Percentiles rank a stretch among this genome's conserved stretches.
These are phyloP conservation scores for Linnemannia exigua DNA, from an alignment of 192 early-diverging fungal species.

Conservation along the genomic window DNA sequence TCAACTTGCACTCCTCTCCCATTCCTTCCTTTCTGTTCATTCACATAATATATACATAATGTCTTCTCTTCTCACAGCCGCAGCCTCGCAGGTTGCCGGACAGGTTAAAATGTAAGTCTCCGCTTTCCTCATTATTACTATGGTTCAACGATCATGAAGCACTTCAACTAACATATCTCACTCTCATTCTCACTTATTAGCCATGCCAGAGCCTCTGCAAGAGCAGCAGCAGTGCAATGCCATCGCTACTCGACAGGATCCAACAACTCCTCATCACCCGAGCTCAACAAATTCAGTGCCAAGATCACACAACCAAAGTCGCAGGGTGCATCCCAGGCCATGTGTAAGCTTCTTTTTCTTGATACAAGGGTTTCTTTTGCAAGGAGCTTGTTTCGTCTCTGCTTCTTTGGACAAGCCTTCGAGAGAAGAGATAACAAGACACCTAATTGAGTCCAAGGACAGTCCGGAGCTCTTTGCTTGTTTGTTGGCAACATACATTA, in stretches of 20 bases:
- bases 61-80: constrained; percentile 49
- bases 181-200: background rate
- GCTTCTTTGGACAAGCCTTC: background rate
- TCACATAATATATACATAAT: constrained; percentile 16
- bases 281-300: constrained; percentile 87
- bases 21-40: constrained; percentile 3
- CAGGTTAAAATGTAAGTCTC: constrained; percentile 49
- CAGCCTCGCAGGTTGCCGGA: constrained; percentile 45
- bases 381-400: no score
- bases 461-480: background rate
- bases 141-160: no score
- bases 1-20: constrained; percentile 4
- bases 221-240: constrained; percentile 36
- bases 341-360: constrained; percentile 74
- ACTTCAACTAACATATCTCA: background rate
- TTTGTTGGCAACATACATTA: background rate
- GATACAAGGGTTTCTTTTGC: no score
- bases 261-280: constrained; percentile 25
- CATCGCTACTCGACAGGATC: constrained; percentile 52
- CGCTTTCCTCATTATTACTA: background rate
- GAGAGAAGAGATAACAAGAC: background rate
- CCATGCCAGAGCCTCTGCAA: constrained; percentile 40
- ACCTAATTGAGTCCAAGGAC: background rate
- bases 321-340: constrained; percentile 97
- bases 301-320: constrained; percentile 95